phyloP scores from a whole-genome alignment of 225 moss, liverwort and hornwort genomes.

The Thuidium tamariscinum region DNA sequence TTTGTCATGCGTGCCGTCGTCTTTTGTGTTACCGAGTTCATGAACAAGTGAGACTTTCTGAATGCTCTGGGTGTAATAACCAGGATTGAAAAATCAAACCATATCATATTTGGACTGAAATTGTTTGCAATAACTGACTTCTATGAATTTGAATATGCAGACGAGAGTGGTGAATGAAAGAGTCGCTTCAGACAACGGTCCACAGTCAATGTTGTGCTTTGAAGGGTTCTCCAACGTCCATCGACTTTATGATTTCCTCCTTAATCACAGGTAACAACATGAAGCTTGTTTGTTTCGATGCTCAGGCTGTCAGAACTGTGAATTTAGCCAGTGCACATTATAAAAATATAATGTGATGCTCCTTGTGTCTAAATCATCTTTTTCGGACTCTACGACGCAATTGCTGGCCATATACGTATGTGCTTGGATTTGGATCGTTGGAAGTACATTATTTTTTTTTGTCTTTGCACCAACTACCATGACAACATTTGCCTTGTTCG shows the following conservation, averaged over 20 bases:
- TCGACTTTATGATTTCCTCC: constrained; percentile 82
- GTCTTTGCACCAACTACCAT: neutral
- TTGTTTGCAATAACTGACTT: neutral
- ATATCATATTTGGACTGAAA: neutral
- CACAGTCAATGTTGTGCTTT: constrained; percentile 67
- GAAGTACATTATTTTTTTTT: neutral
- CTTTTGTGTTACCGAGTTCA: neutral
- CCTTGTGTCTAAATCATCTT: neutral
- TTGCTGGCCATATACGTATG: neutral
- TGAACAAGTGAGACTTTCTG: neutral
- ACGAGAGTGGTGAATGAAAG: constrained; percentile 67
- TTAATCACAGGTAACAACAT: constrained; percentile 67
- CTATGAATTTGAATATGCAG: constrained; percentile 12
- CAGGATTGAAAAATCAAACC: neutral
- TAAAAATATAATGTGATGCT: too few species aligned
- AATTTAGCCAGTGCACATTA: neutral
- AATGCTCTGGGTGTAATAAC: neutral
- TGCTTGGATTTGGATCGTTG: neutral
- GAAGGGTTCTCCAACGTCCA: constrained; percentile 57
- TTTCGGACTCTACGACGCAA: neutral
- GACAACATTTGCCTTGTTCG: neutral
- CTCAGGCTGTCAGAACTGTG: neutral
- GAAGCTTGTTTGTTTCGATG: neutral
- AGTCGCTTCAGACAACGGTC: constrained; percentile 54
- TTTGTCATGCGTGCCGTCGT: neutral